Evolutionary conservation across 1,139 yeast species (phyloP).

Genomic region (Lodderomyces oxycetoniae): DNA sequence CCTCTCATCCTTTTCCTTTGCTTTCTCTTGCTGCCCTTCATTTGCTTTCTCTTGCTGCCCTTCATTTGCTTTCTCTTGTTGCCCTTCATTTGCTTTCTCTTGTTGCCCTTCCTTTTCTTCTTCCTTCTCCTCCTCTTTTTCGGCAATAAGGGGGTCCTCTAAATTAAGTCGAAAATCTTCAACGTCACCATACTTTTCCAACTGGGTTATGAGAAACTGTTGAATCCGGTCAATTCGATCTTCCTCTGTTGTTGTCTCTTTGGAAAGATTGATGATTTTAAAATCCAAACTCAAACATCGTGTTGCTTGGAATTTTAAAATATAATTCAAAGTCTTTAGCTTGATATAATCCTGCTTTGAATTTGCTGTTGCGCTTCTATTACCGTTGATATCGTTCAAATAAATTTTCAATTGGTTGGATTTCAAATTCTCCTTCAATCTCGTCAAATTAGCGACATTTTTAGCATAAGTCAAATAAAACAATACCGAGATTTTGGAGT

Average conservation of each 20-base stretch:
- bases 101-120: slow-evolving; percentile 16
- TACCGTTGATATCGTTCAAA: slow-evolving; percentile 23
- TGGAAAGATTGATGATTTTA: slow-evolving; percentile 10
- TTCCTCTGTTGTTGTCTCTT: slow-evolving; percentile 5
- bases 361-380: slow-evolving; percentile 7
- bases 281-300: slow-evolving; percentile 27
- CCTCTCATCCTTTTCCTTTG: not conserved
- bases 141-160: slow-evolving; percentile 1
- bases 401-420: slow-evolving; percentile 30
- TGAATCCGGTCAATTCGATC: slow-evolving; percentile 5
- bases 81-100: slow-evolving; percentile 13
- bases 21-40: not conserved
- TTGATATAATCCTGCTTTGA: slow-evolving; percentile 35
- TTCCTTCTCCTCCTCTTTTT: slow-evolving; percentile 7
- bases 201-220: slow-evolving; percentile 18
- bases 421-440: slow-evolving; percentile 24
- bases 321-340: slow-evolving; percentile 40
- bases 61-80: not conserved
- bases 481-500: slow-evolving; percentile 30
- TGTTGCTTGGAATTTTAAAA: slow-evolving; percentile 39
- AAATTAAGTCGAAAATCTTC: slow-evolving; percentile 24
- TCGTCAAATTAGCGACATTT: slow-evolving; percentile 23
- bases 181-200: slow-evolving; percentile 32
- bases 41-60: slow-evolving; percentile 20
- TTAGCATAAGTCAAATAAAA: slow-evolving; percentile 34